These are phyloP conservation scores for Pterocarpus santalinus DNA, from an alignment of 306 rosid genomes.

Conservation along the genomic window DNA sequence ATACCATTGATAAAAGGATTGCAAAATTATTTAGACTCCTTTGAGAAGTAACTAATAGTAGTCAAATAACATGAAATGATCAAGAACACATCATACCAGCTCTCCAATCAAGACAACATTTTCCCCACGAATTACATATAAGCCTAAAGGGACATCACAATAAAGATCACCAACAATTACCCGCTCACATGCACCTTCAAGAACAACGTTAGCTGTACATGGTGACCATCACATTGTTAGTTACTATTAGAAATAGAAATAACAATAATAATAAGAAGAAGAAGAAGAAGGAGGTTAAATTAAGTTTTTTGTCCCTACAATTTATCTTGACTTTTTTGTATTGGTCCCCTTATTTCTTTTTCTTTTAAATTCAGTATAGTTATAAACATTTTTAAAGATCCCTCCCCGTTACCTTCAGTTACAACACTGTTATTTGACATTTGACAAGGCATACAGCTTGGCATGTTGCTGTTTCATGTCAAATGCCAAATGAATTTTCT, in stretches of 20 bases:
- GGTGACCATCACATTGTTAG: constrained; percentile 29
- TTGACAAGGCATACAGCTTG: background rate
- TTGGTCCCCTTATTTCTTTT: no score
- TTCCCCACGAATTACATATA: constrained; percentile 92
- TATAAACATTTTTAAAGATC: background rate
- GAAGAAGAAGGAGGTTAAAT: background rate
- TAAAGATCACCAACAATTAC: constrained; percentile 87
- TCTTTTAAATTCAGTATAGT: background rate
- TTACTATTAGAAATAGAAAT: background rate
- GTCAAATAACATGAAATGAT: constrained; percentile 31
- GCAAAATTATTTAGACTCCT: constrained; percentile 28
- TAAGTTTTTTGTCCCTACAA: background rate
- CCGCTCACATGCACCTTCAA: constrained; percentile 90
- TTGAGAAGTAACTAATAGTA: background rate
- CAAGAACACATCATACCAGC: constrained; percentile 56
- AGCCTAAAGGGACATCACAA: constrained; percentile 91
- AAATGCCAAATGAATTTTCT: background rate
- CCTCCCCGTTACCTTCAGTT: background rate
- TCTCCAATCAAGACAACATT: constrained; percentile 95
- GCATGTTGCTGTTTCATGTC: background rate
- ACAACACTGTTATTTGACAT: background rate
- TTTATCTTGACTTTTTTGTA: background rate
- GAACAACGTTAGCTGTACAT: constrained; percentile 84
- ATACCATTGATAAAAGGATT: constrained; percentile 23
- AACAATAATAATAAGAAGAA: background rate